Evolutionary conservation across 192 early-diverging fungal genomes (phyloP).

Genomic region (Lobosporangium transversale): DNA sequence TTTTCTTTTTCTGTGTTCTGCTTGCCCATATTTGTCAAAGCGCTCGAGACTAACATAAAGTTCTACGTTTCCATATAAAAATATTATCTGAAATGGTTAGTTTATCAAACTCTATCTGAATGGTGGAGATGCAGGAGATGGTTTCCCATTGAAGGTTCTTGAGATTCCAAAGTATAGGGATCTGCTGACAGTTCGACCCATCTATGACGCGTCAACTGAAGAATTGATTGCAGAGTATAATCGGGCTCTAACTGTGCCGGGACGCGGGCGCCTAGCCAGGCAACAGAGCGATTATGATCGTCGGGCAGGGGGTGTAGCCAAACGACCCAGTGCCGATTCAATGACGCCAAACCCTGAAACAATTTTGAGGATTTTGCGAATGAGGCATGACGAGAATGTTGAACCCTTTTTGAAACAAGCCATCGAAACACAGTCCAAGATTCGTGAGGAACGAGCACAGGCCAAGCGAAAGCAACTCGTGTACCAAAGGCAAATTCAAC

Average conservation of each 20-base stretch:
- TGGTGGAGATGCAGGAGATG: slow-evolving; percentile 75
- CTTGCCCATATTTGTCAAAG: too few relatives aligned
- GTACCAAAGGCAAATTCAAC: slow-evolving; percentile 31
- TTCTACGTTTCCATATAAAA: too few relatives aligned
- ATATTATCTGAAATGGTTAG: too few relatives aligned
- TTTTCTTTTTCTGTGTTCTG: too few relatives aligned
- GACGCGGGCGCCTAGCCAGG: slow-evolving; percentile 36
- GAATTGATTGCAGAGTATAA: slow-evolving; percentile 72
- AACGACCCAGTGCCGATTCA: slow-evolving; percentile 14
- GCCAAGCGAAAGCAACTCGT: slow-evolving; percentile 40
- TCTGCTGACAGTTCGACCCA: slow-evolving; percentile 67
- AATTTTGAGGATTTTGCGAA: slow-evolving; percentile 59
- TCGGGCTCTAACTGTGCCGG: slow-evolving; percentile 35
- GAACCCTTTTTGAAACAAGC: slow-evolving; percentile 49
- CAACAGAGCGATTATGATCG: slow-evolving; percentile 51
- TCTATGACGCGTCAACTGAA: slow-evolving; percentile 74
- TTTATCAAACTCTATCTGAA: slow-evolving; percentile 79
- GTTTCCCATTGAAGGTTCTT: slow-evolving; percentile 66
- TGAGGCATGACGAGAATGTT: slow-evolving; percentile 57
- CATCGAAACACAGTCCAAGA: slow-evolving; percentile 43
- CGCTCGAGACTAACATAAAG: too few relatives aligned
- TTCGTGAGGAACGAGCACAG: slow-evolving; percentile 34
- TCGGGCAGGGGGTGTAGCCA: slow-evolving; percentile 12
- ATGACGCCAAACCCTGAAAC: slow-evolving; percentile 59
- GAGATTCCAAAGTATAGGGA: slow-evolving; percentile 74